A percentile compares a stretch with the other conserved stretches of the same genome.
Conservation (phyloP, 2,329 filamentous ascomycete genomes). For the Ilyonectria destructans region DNA sequence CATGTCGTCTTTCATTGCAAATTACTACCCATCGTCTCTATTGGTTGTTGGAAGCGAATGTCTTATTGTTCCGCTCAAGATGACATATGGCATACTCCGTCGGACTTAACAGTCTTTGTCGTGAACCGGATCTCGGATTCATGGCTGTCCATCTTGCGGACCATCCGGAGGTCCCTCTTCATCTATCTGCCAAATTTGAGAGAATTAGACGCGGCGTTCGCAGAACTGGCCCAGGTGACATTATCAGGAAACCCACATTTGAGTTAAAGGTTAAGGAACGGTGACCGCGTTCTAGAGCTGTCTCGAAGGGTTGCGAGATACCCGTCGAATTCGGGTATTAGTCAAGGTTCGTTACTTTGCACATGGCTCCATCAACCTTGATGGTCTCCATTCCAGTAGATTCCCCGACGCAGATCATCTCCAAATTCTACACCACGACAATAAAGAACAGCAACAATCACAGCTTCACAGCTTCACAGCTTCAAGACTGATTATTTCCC, state of each 20-base stretch:
- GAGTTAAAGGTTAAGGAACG: neutral
- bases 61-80: neutral
- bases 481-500: slow-evolving; percentile 15
- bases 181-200: neutral
- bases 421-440: neutral
- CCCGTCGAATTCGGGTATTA: neutral
- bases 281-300: neutral
- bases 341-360: neutral
- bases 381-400: slow-evolving; percentile 1
- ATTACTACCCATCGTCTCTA: neutral
- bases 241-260: neutral
- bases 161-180: neutral
- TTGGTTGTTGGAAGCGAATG: slow-evolving; percentile 8
- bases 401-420: too few relatives aligned
- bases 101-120: neutral
- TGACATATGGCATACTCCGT: neutral
- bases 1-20: neutral
- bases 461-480: slow-evolving; percentile 21
- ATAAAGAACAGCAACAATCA: neutral
- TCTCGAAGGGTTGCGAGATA: neutral
- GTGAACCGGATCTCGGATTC: neutral
- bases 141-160: neutral
- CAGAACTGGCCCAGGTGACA: neutral
- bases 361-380: neutral
- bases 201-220: neutral